Evolutionary conservation across 192 early-diverging fungal genomes (phyloP), one percentile per base, ranked within the genome.

Genomic region (Umbelopsis sp.): DNA sequence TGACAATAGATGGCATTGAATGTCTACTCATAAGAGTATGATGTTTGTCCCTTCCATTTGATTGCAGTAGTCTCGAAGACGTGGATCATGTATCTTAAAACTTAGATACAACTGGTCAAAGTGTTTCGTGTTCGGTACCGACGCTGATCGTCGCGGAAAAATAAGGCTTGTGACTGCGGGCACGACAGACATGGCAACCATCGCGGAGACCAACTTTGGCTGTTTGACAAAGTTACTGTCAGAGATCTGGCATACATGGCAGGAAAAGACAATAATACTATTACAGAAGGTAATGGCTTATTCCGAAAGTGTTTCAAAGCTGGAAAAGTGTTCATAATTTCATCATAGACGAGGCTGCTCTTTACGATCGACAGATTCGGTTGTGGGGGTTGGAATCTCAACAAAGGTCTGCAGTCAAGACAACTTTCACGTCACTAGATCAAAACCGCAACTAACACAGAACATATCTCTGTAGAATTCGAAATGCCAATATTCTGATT

Each of bases 351-450:
- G 97, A 98, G 73, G 94, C 92, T 9, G 91, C 91, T 44, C 86
- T 99, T 13, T 99, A 99, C 64, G 97, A 99, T 86, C 84, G 97
- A 25, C 97, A 99, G 84, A 99, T 99, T 74, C 87, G 97, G 61
- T 82, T 99, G 21, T 99, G 97, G 97, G 97, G 97, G 11, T 68
- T 98, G 53, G 94, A 97, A 68, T 93, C 96, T 27, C 97, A 99
- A 73, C 86, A 86, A 66, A 78, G 90, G 93, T 92, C 37, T 41
- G 37, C 5, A 41, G 6, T 41, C 5, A 75, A 70, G 22, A 13
- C 23, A 61, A 51, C 27, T n/a, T 69, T 25, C 9, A 11, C 37
- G 10, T 41, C 37, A 41, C 37, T 6, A 41, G 0, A 41, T 10
- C n/a, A 44, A 1, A 47, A 23, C 47, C 1, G 0, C 30, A 7